phyloP scores from a whole-genome alignment of 257 asterid genomes.

The Nicotiana attenuata region DNA sequence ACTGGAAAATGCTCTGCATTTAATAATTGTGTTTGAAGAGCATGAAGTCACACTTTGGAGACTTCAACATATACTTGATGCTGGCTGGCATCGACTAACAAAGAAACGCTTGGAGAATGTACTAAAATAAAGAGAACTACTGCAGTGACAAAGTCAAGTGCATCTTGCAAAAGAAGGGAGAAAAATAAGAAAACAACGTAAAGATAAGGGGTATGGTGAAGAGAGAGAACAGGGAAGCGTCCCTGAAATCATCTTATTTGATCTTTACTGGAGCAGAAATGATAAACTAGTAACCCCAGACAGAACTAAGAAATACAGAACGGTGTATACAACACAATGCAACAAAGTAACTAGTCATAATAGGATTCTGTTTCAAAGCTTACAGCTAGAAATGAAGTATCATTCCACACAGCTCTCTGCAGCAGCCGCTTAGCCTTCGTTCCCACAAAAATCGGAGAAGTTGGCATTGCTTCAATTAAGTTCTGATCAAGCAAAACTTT shows the following conservation, averaged over 20 bases:
- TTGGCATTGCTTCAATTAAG: constrained; percentile 96
- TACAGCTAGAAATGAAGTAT: constrained; percentile 90
- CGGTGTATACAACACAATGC: neutral
- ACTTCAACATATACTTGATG: neutral
- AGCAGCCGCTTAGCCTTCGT: constrained; percentile 74
- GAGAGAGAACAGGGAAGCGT: neutral
- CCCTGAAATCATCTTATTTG: neutral
- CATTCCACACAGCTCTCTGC: constrained; percentile 97
- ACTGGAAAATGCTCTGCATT: neutral
- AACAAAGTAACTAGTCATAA: neutral
- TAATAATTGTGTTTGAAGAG: neutral
- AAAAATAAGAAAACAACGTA: neutral
- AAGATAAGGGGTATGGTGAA: neutral
- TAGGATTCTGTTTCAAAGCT: constrained; percentile 25
- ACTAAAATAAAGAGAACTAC: neutral
- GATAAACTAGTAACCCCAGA: neutral
- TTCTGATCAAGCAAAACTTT: constrained; percentile 91
- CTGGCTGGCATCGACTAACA: neutral
- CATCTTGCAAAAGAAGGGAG: neutral
- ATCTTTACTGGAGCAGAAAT: neutral
- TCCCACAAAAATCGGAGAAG: constrained; percentile 92
- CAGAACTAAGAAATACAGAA: neutral
- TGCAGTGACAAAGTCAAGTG: neutral
- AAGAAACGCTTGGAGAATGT: neutral
- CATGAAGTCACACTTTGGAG: neutral